These are phyloP conservation scores for Fragaria vesca DNA, from an alignment of 306 rosid genomes.

Conservation along the genomic window DNA sequence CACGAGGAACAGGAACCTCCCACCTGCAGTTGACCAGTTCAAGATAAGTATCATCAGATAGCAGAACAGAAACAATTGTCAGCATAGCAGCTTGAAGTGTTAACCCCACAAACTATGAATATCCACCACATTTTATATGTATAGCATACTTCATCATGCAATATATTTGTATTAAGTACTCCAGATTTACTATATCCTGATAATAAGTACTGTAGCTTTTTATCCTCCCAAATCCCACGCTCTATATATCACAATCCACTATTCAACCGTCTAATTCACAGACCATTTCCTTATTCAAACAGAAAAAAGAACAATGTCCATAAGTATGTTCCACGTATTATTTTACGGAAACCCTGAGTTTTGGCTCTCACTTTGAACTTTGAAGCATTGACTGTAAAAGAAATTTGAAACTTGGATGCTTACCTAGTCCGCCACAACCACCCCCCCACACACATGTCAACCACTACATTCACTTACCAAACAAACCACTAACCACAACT, in stretches of 20 bases:
- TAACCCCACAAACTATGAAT: neutral
- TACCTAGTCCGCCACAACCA: neutral
- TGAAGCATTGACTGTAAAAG: neutral
- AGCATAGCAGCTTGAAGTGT: neutral
- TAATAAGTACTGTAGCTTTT: neutral
- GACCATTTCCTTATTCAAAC: neutral
- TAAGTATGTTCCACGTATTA: neutral
- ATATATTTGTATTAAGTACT: neutral
- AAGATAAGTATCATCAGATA: constrained; percentile 30
- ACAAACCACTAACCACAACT: neutral
- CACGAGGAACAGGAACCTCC: constrained; percentile 87
- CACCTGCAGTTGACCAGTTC: constrained; percentile 58
- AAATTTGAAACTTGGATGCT: neutral
- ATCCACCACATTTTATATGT: neutral
- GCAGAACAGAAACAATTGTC: neutral
- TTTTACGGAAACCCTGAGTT: neutral
- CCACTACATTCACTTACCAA: neutral
- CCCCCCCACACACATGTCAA: neutral
- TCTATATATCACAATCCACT: neutral
- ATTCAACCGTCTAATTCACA: neutral
- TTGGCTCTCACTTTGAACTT: neutral
- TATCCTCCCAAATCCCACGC: neutral
- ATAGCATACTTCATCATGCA: neutral
- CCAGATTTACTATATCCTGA: neutral
- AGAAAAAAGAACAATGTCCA: neutral